Base-by-base conservation (phyloP, 306 rosid genomes). In the Lagenaria siceraria region DNA sequence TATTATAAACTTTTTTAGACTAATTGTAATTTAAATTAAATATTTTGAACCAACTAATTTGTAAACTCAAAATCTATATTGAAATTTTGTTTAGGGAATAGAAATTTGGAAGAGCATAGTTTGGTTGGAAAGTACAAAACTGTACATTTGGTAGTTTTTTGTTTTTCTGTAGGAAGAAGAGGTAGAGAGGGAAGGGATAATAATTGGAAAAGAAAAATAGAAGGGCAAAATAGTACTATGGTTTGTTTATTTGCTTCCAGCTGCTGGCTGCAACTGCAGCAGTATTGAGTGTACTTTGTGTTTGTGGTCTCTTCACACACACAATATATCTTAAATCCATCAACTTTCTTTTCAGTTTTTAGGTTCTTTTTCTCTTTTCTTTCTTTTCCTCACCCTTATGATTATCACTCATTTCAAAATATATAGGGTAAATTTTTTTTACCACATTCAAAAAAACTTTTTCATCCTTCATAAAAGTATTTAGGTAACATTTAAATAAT, bases 181-280 rank as follows among this genome's bases (percentile, higher is more conserved):
- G 2, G 43, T 38, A 7, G 8, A 38, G 43, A 36, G 10, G 43
- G 10, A 38, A 1, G 10, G 10, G 11, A 40, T 8, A 40, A 46
- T 11, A 46, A 46, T 12, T 10, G 55, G n/a, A 51, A 51, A 51
- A 15, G 55, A 51, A 46, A 35, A 35, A 4, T 4, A 63, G 29
- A 46, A 65, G 73, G 73, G 73, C 73, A 65, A 65, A 38, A 38
- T 65, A 4, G 73, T 65, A 65, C 51, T 2, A 36, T 36, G 18
- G 29, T 11, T 65, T 65, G 49, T 65, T 65, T 19, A 65, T 36
- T 65, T 65, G 73, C 19, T 65, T 65, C 73, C 73, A 65, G 25
- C 73, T 36, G 73, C 73, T 65, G 73, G 29, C 29, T 65, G 73
- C 73, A 65, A 8, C 18, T 38, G 51, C 73, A 65, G 51, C 73